Evolutionary conservation across 2,329 filamentous ascomycete genomes (phyloP), one percentile per base, ranked within the genome.

Genomic region (Aspergillus floridensis): DNA sequence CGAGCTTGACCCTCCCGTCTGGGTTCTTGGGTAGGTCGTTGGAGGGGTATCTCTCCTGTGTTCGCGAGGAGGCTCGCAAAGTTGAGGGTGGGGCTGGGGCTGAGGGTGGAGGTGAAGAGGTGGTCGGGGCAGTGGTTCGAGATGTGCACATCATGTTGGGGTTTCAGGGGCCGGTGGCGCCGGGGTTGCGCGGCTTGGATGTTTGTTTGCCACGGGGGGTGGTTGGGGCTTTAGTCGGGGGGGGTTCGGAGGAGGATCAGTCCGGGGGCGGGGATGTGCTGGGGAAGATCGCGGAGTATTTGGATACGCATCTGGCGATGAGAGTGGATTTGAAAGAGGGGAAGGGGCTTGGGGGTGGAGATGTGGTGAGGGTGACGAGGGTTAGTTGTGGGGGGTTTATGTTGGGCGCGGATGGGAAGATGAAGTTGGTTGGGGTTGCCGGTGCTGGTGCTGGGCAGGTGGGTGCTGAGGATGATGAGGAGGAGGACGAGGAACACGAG

Each of bases 1-100:
- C 79, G 5, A 68, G 77, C 4, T 63, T 84, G 24, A 72, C 70
- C 5, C 74, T 84, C 3, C 70, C 78, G 0, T 77, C 80, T 0
- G 60, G 65, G 7, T 81, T 82, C 59, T 71, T 84, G 32, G 78
- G 77, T n/a, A 64, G 69, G 0, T 71, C 72, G 1, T 70, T 83
- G 16, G 80, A 81, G 60, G 74, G 66, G 0, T 78, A 74, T 14
- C 52, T 77, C 5, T 31, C 60, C 44, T 38, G 26, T 21, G 21
- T 12, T 16, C 2, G 1, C 31, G 44, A 35, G 26, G 44, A 12
- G 41, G 24, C 19, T 21, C 1, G 24, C 11, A 16, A 32, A 2
- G 50, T 32, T 38, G 57, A 22, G 52, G 67, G 24, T 62, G 73
- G 8, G 69, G 75, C 7, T 29, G 22, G 64, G 65, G 72, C 61